Base-by-base conservation (phyloP, 2,329 filamentous ascomycete species). In the Aspergillus candidus region DNA sequence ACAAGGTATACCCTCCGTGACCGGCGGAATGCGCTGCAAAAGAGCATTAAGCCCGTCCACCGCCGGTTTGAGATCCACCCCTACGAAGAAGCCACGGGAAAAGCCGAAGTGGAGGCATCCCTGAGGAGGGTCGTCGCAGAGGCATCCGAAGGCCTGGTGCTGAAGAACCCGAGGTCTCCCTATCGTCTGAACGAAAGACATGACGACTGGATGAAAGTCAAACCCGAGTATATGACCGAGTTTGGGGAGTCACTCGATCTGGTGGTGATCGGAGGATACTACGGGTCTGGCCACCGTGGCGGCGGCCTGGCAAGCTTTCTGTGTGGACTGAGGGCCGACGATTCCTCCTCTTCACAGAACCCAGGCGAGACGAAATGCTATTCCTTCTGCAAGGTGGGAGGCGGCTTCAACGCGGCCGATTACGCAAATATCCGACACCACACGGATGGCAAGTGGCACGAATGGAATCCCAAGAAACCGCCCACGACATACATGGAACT, bases 371-470 rank as follows among this genome's bases (percentile, higher is more conserved):
- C 87, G 67, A 89, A 88, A 63, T 94, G 83, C 59, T 86, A 83
- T 57, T 95, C 89, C n/a, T 96, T 98, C 70, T 94, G 90, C 75
- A 96, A 93, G 65, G 93, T 98, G 12, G 93, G 93, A n/a, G 93
- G 93, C 41, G 93, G 93, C 0, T 90, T 97, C 63, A 82, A 79
- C 11, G 84, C 81, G 1, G 80, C 86, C 41, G 93, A 98, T 59
- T 97, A 95, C 62, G 82, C 84, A 0, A 80, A 84, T 45, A 83
- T 98, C 36, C 76, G 82, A 4, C 88, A 94, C 57, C 77, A 82
- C 17, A 97, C 91, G 0, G 86, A 95, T 46, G 89, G 86, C 4
- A 95, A 95, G 63, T 98, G 93, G 93, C 76, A 77, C 11, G 79
- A 86, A 29, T 98, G 89, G 88, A 83, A 96, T 62, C 60, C 74